Evolutionary conservation across 495 filamentous ascomycete species (phyloP).

Genomic region (Aspergillus panamensis): DNA sequence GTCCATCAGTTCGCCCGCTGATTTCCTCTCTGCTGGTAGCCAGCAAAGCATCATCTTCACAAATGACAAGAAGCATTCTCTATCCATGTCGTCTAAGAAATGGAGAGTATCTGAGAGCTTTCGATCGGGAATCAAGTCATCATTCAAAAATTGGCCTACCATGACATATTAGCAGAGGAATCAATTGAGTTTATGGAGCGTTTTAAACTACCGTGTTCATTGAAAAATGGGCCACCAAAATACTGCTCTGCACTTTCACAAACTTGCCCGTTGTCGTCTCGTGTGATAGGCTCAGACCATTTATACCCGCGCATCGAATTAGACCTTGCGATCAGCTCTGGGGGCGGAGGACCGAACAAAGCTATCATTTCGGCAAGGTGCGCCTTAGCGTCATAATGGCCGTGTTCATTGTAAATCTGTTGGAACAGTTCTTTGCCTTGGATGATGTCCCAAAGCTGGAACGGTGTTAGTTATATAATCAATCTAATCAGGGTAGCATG

Average conservation of each 20-base stretch:
- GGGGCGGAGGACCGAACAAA: conserved; percentile 41
- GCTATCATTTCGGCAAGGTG: conserved; percentile 43
- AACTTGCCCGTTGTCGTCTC: conserved; percentile 11
- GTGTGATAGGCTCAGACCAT: conserved; percentile 21
- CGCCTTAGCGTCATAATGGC: conserved; percentile 25
- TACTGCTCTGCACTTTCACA: conserved; percentile 18
- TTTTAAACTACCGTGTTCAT: conserved; percentile 17
- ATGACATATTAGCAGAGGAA: conserved; percentile 1
- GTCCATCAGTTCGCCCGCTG: conserved; percentile 18
- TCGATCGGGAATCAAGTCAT: conserved; percentile 22
- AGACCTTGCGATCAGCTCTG: conserved; percentile 29
- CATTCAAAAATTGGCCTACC: conserved; percentile 21
- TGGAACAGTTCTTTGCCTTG: conserved; percentile 40
- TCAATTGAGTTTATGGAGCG: neutral
- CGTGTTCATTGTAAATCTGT: conserved; percentile 20
- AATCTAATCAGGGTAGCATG: neutral
- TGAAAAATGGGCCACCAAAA: conserved; percentile 26
- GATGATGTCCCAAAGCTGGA: conserved; percentile 44
- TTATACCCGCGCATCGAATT: conserved; percentile 17
- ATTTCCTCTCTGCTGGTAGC: conserved; percentile 15
- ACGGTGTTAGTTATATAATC: conserved; percentile 7
- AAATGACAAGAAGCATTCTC: conserved; percentile 30
- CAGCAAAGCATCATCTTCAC: conserved; percentile 22
- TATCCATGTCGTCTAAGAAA: no score
- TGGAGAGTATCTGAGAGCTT: conserved; percentile 16